Evolutionary conservation across 164 flowering plant species (phyloP).

Genomic region (Magnolia sinica): DNA sequence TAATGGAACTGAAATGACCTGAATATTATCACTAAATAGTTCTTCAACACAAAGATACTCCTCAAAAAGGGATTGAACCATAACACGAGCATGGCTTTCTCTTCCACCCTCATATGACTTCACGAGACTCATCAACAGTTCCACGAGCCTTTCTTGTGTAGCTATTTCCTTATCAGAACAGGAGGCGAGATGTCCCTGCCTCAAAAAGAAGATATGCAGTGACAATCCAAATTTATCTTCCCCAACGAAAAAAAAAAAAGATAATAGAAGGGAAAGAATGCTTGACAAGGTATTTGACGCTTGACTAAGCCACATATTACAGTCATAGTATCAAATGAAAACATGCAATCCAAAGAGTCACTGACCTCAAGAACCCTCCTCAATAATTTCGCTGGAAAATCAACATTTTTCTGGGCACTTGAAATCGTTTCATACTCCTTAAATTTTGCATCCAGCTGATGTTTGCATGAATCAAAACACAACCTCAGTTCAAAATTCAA

Average conservation of each 20-base stretch:
- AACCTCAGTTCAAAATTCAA: slow-evolving; percentile 4
- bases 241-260: background rate
- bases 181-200: slow-evolving; percentile 68
- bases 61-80: slow-evolving; percentile 89
- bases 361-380: slow-evolving; percentile 73
- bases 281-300: background rate
- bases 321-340: background rate
- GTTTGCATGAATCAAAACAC: background rate
- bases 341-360: slow-evolving; percentile 3
- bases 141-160: slow-evolving; percentile 89
- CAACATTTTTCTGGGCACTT: slow-evolving; percentile 52
- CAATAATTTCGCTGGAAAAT: slow-evolving; percentile 90
- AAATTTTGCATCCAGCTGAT: slow-evolving; percentile 76
- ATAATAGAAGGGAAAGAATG: background rate
- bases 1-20: slow-evolving; percentile 40
- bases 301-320: background rate
- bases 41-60: slow-evolving; percentile 93
- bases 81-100: slow-evolving; percentile 95
- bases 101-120: slow-evolving; percentile 98
- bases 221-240: background rate
- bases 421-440: slow-evolving; percentile 67
- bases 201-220: slow-evolving; percentile 7
- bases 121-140: slow-evolving; percentile 87
- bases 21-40: slow-evolving; percentile 85
- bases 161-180: slow-evolving; percentile 82